phyloP scores from a whole-genome alignment of 768 basidiomycete species.

The Podaxis sp. region DNA sequence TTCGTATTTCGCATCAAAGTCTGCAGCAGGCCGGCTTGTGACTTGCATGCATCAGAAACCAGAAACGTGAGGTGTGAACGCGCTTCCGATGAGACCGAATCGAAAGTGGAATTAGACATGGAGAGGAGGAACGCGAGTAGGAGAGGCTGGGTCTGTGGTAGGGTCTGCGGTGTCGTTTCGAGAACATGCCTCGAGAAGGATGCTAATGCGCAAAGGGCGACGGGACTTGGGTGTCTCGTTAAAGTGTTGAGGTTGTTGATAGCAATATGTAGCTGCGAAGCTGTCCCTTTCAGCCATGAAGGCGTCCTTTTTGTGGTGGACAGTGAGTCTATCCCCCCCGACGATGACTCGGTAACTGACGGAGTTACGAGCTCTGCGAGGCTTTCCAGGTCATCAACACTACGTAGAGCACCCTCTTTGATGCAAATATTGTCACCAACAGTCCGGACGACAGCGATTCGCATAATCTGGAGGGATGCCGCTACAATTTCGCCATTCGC shows the following conservation, averaged over 20 bases:
- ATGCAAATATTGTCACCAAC: constrained; percentile 68
- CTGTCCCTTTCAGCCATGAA: constrained; percentile 78
- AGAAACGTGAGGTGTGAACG: constrained; percentile 40
- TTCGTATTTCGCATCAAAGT: constrained; percentile 57
- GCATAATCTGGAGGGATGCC: constrained; percentile 53
- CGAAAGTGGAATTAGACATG: constrained; percentile 56
- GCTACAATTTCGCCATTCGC: constrained; percentile 67
- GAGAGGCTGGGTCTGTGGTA: constrained; percentile 65
- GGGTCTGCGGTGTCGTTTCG: constrained; percentile 49
- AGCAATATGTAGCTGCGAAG: constrained; percentile 80
- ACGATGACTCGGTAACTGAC: constrained; percentile 14
- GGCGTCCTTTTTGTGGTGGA: constrained; percentile 57
- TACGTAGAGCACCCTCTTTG: constrained; percentile 51
- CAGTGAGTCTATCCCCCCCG: constrained; percentile 23
- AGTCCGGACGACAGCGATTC: constrained; percentile 46
- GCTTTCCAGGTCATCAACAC: constrained; percentile 60
- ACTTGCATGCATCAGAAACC: constrained; percentile 35
- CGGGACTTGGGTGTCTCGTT: constrained; percentile 64
- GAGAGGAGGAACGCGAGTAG: constrained; percentile 71
- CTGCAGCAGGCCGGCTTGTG: constrained; percentile 44
- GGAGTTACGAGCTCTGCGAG: constrained; percentile 34
- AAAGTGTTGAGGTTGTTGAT: constrained; percentile 71
- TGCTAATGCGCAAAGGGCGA: constrained; percentile 55
- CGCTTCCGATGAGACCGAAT: constrained; percentile 48
- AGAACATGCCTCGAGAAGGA: constrained; percentile 53